phyloP scores from a whole-genome alignment of 176 grass and related monocot species.

The Triticum monococcum region DNA sequence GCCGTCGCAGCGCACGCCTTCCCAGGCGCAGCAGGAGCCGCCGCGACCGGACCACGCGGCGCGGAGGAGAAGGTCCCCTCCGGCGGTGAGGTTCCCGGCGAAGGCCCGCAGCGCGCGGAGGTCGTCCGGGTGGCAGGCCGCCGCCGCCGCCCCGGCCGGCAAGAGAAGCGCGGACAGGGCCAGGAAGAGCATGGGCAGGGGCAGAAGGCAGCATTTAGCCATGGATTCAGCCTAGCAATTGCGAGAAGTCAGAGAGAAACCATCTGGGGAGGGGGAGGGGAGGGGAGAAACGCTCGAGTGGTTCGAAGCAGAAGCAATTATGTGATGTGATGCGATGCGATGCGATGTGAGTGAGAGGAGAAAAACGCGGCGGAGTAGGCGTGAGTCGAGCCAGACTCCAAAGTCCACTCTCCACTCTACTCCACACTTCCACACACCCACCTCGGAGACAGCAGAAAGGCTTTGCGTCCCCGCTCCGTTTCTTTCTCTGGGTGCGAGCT shows the following conservation, averaged over 20 bases:
- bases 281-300: background rate
- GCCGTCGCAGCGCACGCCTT: constrained; percentile 53
- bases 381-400: background rate
- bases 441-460: background rate
- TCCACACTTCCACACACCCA: background rate
- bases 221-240: constrained; percentile 20
- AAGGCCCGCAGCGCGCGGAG: constrained; percentile 58
- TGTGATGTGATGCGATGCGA: background rate
- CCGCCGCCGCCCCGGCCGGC: background rate
- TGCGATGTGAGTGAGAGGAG: background rate
- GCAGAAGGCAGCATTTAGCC: background rate
- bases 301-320: constrained; percentile 11
- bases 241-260: background rate
- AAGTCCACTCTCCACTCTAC: constrained; percentile 1
- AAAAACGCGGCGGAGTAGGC: constrained; percentile 6
- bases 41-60: constrained; percentile 33
- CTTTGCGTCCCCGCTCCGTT: constrained; percentile 8
- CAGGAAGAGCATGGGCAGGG: background rate
- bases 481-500: background rate
- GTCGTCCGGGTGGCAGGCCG: constrained; percentile 66
- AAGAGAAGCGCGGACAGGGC: background rate
- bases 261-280: background rate
- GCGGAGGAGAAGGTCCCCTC: background rate
- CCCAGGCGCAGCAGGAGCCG: constrained; percentile 61
- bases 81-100: constrained; percentile 49